These are phyloP conservation scores for Mycena belliarum DNA, from an alignment of 768 basidiomycete species.

Conservation along the genomic window DNA sequence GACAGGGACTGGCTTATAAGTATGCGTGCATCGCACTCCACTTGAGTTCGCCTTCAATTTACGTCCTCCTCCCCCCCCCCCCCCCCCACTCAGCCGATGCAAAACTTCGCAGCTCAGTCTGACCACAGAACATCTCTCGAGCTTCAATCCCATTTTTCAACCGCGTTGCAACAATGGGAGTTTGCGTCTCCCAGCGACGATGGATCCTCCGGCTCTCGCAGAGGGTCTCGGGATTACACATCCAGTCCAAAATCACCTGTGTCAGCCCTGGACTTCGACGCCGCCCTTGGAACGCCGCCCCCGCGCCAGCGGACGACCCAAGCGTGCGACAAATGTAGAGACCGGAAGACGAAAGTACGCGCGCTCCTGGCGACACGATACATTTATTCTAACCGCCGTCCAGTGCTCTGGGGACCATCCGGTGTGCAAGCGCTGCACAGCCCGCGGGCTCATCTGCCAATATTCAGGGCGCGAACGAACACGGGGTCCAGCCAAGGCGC, in stretches of 20 bases:
- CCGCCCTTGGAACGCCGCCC: slow-evolving; percentile 18
- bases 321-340: slow-evolving; percentile 59
- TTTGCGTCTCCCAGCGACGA: not conserved
- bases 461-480: slow-evolving; percentile 40
- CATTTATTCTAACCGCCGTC: not conserved
- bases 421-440: slow-evolving; percentile 50
- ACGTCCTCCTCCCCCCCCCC: no score
- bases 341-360: slow-evolving; percentile 58
- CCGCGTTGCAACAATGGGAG: slow-evolving; percentile 15
- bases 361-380: not conserved
- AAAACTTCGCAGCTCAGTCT: not conserved
- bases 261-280: slow-evolving; percentile 1
- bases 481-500: slow-evolving; percentile 33
- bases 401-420: slow-evolving; percentile 64
- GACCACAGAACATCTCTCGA: slow-evolving; percentile 4
- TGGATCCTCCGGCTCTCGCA: not conserved
- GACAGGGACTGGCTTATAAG: not conserved
- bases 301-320: slow-evolving; percentile 48
- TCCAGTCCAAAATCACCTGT: not conserved
- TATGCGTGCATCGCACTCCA: not conserved
- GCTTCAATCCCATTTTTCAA: slow-evolving; percentile 11
- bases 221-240: not conserved
- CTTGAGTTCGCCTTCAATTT: no score
- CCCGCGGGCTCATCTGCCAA: slow-evolving; percentile 51
- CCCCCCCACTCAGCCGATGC: not conserved